Percentiles rank a stretch among this genome's conserved stretches.
phyloP scores from a whole-genome alignment of 2,329 filamentous ascomycete species.

The Paecilomyces dactylethromorphus region DNA sequence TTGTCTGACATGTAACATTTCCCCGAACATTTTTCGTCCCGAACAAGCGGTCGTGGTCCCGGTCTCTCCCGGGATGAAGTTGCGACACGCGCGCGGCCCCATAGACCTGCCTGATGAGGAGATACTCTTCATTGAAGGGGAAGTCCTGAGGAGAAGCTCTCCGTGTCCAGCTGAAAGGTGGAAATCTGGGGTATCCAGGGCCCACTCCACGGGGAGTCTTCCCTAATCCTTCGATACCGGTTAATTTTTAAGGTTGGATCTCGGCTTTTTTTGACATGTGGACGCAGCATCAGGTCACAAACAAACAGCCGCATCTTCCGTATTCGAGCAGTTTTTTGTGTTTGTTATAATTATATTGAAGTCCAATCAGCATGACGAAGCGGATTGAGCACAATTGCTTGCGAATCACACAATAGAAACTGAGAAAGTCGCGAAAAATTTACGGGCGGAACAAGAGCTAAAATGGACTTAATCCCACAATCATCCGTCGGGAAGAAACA shows the following conservation, averaged over 20 bases:
- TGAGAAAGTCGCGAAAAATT: too few species aligned
- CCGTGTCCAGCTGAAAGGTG: background rate
- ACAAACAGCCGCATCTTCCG: background rate
- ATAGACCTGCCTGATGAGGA: background rate
- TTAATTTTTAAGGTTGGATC: background rate
- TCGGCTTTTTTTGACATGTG: background rate
- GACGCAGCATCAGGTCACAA: too few species aligned
- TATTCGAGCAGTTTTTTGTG: too few species aligned
- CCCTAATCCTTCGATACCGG: background rate
- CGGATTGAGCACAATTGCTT: too few species aligned
- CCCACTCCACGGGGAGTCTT: background rate
- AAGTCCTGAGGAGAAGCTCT: background rate
- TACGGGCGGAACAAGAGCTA: too few species aligned
- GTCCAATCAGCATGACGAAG: too few species aligned
- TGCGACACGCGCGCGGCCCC: background rate
- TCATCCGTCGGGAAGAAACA: too few species aligned
- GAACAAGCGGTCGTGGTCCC: background rate
- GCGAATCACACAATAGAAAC: too few species aligned
- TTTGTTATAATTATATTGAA: too few species aligned
- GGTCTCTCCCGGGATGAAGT: background rate
- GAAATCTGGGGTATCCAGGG: background rate
- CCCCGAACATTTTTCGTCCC: background rate
- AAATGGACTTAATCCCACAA: too few species aligned
- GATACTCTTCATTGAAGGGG: background rate
- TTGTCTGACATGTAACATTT: background rate